Base-by-base conservation (phyloP, 2,329 filamentous ascomycete genomes). In the Hirsutella minnesotensis region DNA sequence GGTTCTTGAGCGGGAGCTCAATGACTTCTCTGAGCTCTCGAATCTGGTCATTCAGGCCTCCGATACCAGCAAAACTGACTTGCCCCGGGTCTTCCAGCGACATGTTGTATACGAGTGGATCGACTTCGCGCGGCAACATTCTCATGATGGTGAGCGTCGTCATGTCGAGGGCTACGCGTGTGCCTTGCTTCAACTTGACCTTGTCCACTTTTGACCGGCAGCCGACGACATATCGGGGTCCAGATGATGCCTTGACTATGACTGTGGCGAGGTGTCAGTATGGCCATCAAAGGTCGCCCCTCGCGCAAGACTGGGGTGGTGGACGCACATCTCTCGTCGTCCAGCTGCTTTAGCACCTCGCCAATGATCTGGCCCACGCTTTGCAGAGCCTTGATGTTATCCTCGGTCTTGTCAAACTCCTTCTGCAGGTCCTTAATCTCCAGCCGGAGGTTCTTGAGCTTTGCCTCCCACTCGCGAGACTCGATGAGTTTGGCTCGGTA, bases 81-180 rank as follows among this genome's bases (percentile, higher is more conserved):
- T 96, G 90, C 5, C 92, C 92, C 0, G 92, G 92, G 61, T 98
- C 92, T 65, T 98, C 92, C 55, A 98, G 68, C 18, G 92, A 98
- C 92, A 98, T 98, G 73, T 98, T 98, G 77, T 98, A 98, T 53
- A 98, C 92, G 53, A 98, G 75, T 18, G 92, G 92, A 60, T 98
- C 92, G 60, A 98, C 94, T 71, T 98, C 92, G 63, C 92, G 84
- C 46, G 92, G 94, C 38, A 98, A 75, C 92, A 98, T 98, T 58
- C 92, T 86, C 92, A 98, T 98, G 66, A 98, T 98, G 47, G 92
- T 98, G 53, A 98, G 83, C 18, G 92, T 98, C 41, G 92, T 98
- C 92, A 98, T 98, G 60, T 98, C 92, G 46, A 98, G 81, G 29
- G 92, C 90, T 43, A 98, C 92, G 58, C 92, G 86, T 22, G 90